These are phyloP conservation scores for Camellia sinensis DNA, from an alignment of 148 eudicot species.

Conservation along the genomic window DNA sequence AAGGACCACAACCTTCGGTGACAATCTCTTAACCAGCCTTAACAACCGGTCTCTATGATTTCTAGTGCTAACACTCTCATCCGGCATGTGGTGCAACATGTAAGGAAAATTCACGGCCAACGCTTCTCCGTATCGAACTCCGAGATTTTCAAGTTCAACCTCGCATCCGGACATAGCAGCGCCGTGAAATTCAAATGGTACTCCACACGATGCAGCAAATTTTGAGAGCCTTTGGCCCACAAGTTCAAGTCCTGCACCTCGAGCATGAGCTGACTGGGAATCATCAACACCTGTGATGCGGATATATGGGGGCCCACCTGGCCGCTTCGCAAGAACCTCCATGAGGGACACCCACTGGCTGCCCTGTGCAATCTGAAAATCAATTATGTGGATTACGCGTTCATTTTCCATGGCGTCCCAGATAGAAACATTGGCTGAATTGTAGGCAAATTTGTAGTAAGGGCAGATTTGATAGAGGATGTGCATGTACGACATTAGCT, in stretches of 20 bases:
- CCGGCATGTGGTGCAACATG: slow-evolving; percentile 94
- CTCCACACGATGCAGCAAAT: slow-evolving; percentile 43
- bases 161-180: slow-evolving; percentile 75
- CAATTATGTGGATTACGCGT: slow-evolving; percentile 69
- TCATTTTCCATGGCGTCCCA: slow-evolving; percentile 64
- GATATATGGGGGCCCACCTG: slow-evolving; percentile 69
- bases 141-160: slow-evolving; percentile 55
- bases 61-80: slow-evolving; percentile 78
- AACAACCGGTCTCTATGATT: slow-evolving; percentile 83
- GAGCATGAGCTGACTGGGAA: slow-evolving; percentile 63
- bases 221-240: slow-evolving; percentile 51
- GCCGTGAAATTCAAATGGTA: slow-evolving; percentile 69
- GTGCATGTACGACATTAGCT: slow-evolving; percentile 75
- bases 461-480: slow-evolving; percentile 68
- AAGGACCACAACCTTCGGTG: slow-evolving; percentile 70
- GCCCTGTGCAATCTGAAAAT: slow-evolving; percentile 85
- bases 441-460: slow-evolving; percentile 70
- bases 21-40: slow-evolving; percentile 67
- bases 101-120: slow-evolving; percentile 82
- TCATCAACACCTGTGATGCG: slow-evolving; percentile 93
- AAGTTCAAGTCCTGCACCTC: slow-evolving; percentile 72
- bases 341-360: slow-evolving; percentile 74
- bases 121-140: slow-evolving; percentile 53
- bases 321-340: slow-evolving; percentile 46
- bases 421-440: slow-evolving; percentile 58